Percentiles rank a stretch among this genome's conserved stretches.
phyloP scores from a whole-genome alignment of 2,329 filamentous ascomycete species.

The Cordyceps javanica region DNA sequence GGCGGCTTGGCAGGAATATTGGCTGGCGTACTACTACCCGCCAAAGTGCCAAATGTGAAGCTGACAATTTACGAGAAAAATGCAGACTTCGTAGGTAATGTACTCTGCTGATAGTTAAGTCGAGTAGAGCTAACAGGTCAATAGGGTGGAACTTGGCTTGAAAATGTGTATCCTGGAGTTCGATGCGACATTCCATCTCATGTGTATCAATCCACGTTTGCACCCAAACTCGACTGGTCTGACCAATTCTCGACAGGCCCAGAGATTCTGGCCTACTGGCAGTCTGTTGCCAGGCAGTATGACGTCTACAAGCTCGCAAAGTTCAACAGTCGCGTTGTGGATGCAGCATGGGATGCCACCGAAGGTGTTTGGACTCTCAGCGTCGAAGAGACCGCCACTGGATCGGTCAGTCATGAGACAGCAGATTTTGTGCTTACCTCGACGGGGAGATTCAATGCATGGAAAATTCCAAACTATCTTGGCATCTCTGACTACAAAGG shows the following conservation, averaged over 20 bases:
- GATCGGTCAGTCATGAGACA: neutral
- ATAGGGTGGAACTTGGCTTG: neutral
- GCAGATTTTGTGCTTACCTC: neutral
- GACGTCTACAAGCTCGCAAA: neutral
- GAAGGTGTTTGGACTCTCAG: neutral
- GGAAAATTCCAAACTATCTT: neutral
- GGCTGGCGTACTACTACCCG: neutral
- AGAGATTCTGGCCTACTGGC: neutral
- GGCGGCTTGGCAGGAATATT: neutral
- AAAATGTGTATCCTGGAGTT: neutral
- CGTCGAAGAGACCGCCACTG: neutral
- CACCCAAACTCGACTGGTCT: neutral
- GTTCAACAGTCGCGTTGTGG: neutral
- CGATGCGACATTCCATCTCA: neutral
- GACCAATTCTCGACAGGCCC: neutral
- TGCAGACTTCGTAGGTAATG: neutral
- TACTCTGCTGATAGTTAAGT: no score
- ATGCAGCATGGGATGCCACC: neutral
- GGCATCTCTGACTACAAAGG: neutral
- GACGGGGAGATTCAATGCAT: neutral
- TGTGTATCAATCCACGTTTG: neutral
- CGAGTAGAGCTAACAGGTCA: neutral
- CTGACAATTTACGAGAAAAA: neutral
- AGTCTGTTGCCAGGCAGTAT: neutral
- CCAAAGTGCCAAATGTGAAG: neutral